phyloP scores from a whole-genome alignment of 2,329 filamentous ascomycete genomes.

The Fragosphaeria purpurea region DNA sequence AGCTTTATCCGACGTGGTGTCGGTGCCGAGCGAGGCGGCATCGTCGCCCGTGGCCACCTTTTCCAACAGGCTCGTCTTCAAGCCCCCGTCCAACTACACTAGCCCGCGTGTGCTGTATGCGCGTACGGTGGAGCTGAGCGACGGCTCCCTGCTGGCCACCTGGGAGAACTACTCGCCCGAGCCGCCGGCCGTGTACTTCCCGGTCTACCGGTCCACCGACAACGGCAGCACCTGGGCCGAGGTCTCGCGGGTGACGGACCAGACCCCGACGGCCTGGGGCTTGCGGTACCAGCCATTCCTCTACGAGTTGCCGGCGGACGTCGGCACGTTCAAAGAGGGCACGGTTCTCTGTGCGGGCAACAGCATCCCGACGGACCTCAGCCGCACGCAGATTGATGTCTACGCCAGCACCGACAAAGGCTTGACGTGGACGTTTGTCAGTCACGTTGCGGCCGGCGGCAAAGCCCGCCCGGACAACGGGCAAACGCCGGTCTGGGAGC shows the following conservation, averaged over 20 bases:
- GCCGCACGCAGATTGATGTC: constrained; percentile 56
- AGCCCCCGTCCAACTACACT: constrained; percentile 33
- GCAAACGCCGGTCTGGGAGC: constrained; percentile 62
- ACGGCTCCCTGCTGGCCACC: constrained; percentile 39
- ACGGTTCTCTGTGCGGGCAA: constrained; percentile 55
- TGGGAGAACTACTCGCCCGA: constrained; percentile 49
- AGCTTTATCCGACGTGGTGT: too few relatives aligned
- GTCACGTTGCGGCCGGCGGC: constrained; percentile 54
- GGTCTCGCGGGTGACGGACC: constrained; percentile 52
- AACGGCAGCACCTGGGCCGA: constrained; percentile 51
- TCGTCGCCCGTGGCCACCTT: constrained; percentile 1
- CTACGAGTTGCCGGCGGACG: constrained; percentile 47
- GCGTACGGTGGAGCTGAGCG: constrained; percentile 32
- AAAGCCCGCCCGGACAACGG: constrained; percentile 53
- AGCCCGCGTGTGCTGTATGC: constrained; percentile 34
- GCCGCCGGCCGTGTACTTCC: constrained; percentile 45
- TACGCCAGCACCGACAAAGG: constrained; percentile 56
- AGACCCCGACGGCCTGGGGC: constrained; percentile 50
- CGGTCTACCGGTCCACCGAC: constrained; percentile 43
- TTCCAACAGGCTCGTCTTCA: constrained; percentile 26
- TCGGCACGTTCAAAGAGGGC: constrained; percentile 50
- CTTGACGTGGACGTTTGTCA: constrained; percentile 56
- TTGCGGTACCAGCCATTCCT: constrained; percentile 61
- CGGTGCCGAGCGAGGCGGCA: not conserved
- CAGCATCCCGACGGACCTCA: constrained; percentile 46